Percentiles rank a stretch among this genome's conserved stretches.
phyloP scores from a whole-genome alignment of 2,329 filamentous ascomycete genomes.

The Aspergillus neotritici region DNA sequence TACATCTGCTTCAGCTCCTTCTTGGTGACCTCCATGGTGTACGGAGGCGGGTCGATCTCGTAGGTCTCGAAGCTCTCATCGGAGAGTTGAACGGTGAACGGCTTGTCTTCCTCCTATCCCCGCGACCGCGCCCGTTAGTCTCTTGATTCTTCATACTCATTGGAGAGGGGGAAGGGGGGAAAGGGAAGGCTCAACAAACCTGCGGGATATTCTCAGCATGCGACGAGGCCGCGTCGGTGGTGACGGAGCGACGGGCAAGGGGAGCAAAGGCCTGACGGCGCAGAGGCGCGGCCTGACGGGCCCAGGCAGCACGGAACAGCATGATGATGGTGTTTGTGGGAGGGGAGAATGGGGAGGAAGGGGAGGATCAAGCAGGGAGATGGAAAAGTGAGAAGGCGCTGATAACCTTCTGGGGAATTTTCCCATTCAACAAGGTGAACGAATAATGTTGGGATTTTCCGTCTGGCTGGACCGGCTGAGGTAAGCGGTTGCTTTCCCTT shows the following conservation, averaged over 20 bases:
- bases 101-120: conserved; percentile 80
- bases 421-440: conserved; percentile 24
- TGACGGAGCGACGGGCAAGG: conserved; percentile 67
- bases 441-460: conserved; percentile 32
- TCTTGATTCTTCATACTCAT: too few relatives aligned
- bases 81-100: conserved; percentile 85
- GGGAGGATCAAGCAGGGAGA: conserved; percentile 11
- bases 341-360: conserved; percentile 23
- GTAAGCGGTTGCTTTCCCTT: conserved; percentile 15
- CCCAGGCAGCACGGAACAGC: conserved; percentile 66
- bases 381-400: conserved; percentile 16
- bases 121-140: conserved; percentile 17
- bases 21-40: conserved; percentile 91
- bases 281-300: conserved; percentile 56
- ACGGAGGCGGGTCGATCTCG: conserved; percentile 91
- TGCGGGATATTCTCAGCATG: conserved; percentile 75
- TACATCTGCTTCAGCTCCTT: conserved; percentile 99
- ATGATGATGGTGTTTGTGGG: conserved; percentile 42
- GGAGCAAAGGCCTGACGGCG: conserved; percentile 43
- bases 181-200: conserved; percentile 50
- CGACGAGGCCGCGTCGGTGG: conserved; percentile 88
- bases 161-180: too few relatives aligned
- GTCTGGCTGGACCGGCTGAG: conserved; percentile 24
- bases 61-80: conserved; percentile 99
- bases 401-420: conserved; percentile 1